Evolutionary conservation across 2,329 filamentous ascomycete genomes (phyloP).

Genomic region (Neonectria hederae): DNA sequence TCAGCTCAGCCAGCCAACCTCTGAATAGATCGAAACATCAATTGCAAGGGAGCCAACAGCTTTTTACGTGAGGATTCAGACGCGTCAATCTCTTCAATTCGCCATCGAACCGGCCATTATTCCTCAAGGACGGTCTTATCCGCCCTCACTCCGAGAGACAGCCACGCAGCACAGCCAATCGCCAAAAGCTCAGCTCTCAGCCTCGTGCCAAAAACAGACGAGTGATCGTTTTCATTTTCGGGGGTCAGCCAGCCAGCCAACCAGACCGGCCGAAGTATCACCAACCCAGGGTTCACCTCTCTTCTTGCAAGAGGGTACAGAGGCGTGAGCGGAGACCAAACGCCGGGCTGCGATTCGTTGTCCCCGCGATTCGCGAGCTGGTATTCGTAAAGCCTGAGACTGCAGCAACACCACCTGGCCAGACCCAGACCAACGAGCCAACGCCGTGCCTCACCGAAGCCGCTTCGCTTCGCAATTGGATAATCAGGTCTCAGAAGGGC

Average conservation of each 20-base stretch:
- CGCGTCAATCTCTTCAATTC: slow-evolving; percentile 16
- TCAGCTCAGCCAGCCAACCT: not conserved
- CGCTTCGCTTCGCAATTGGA: not conserved
- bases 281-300: not conserved
- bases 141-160: not conserved
- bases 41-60: slow-evolving; percentile 15
- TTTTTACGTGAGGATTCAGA: slow-evolving; percentile 11
- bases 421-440: not conserved
- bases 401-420: not conserved
- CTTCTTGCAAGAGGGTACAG: not conserved
- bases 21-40: slow-evolving; percentile 6
- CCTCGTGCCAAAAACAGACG: slow-evolving; percentile 18
- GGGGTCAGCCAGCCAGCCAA: slow-evolving; percentile 2
- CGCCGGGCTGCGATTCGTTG: not conserved
- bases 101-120: not conserved
- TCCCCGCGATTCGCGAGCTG: not conserved
- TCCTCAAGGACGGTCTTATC: not conserved
- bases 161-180: not conserved
- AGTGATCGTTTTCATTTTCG: slow-evolving; percentile 15
- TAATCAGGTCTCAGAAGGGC: not conserved
- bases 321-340: not conserved
- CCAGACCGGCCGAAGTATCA: slow-evolving; percentile 1
- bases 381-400: not conserved
- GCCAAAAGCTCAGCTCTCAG: slow-evolving; percentile 3
- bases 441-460: not conserved